Conservation (phyloP, 495 filamentous ascomycete species). For the Aspergillus funiculosus region DNA sequence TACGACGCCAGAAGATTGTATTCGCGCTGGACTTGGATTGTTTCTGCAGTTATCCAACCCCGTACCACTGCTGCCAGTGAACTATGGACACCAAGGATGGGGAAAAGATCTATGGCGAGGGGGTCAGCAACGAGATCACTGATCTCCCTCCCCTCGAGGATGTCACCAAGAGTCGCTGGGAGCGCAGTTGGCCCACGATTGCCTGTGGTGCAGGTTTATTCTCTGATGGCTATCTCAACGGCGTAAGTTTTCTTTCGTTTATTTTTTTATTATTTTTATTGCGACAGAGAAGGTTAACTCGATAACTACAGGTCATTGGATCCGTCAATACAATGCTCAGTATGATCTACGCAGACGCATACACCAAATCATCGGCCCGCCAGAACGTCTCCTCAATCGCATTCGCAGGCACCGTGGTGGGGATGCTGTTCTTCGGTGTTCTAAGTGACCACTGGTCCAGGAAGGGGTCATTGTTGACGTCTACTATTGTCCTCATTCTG, state of each 20-base stretch:
- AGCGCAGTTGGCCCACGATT: constrained; percentile 60
- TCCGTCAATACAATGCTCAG: constrained; percentile 67
- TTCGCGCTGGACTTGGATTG: too few relatives aligned
- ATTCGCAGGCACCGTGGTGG: constrained; percentile 84
- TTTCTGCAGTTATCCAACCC: too few relatives aligned
- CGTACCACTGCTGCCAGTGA: too few relatives aligned
- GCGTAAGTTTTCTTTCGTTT: constrained; percentile 37
- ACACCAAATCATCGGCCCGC: constrained; percentile 58
- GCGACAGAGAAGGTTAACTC: neutral
- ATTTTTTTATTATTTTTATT: neutral
- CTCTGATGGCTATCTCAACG: constrained; percentile 87
- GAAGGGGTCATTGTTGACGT: constrained; percentile 71
- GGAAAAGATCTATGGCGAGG: constrained; percentile 2
- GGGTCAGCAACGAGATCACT: neutral
- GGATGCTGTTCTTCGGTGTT: constrained; percentile 78
- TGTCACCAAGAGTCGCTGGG: constrained; percentile 47
- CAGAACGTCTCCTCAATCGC: constrained; percentile 71
- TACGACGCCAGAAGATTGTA: too few relatives aligned
- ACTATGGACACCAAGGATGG: constrained; percentile 7
- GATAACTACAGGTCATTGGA: constrained; percentile 64
- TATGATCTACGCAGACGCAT: constrained; percentile 57
- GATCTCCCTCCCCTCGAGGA: constrained; percentile 35
- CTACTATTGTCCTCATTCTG: constrained; percentile 74
- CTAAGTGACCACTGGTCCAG: constrained; percentile 78
- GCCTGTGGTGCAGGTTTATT: constrained; percentile 88